Conservation (phyloP, 2,329 filamentous ascomycete genomes). For the Fusarium sp. region DNA sequence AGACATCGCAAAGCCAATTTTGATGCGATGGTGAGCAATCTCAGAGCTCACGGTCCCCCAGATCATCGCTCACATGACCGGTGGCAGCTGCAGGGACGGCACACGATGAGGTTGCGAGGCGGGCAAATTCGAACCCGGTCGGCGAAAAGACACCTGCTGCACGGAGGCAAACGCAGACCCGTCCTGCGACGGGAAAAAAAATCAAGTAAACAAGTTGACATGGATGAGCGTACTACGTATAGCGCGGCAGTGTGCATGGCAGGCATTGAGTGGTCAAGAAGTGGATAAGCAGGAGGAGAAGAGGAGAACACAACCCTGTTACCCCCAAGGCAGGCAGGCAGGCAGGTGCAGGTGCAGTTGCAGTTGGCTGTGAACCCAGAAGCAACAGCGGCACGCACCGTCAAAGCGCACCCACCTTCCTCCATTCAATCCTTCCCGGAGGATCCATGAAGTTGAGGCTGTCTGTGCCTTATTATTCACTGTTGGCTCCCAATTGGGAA, state of each 20-base stretch:
- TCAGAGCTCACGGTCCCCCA: slow-evolving; percentile 13
- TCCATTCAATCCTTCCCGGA: not conserved
- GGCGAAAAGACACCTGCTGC: not conserved
- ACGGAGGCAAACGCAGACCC: not conserved
- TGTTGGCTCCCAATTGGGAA: slow-evolving; percentile 3
- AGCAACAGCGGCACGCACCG: not conserved
- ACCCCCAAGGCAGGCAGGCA: not conserved
- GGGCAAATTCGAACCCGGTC: slow-evolving; percentile 9
- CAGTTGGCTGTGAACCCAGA: not conserved
- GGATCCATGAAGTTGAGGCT: not conserved
- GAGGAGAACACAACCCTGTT: not conserved
- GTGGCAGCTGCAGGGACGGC: slow-evolving; percentile 41
- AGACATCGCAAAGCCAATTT: not conserved
- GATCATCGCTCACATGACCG: slow-evolving; percentile 45
- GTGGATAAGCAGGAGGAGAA: not conserved
- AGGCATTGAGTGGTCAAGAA: not conserved
- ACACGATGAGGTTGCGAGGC: slow-evolving; percentile 10
- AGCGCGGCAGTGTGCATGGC: not conserved
- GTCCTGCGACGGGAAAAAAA: not conserved
- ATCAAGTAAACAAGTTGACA: not conserved
- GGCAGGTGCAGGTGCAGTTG: too few species aligned
- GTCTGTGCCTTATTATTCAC: not conserved
- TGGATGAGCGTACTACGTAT: not conserved
- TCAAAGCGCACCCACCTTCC: not conserved
- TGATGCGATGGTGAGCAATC: slow-evolving; percentile 5